Percentiles rank a stretch among this genome's conserved stretches.
These are phyloP conservation scores for Akebia trifoliata DNA, from an alignment of 164 flowering plant species.

Conservation along the genomic window DNA sequence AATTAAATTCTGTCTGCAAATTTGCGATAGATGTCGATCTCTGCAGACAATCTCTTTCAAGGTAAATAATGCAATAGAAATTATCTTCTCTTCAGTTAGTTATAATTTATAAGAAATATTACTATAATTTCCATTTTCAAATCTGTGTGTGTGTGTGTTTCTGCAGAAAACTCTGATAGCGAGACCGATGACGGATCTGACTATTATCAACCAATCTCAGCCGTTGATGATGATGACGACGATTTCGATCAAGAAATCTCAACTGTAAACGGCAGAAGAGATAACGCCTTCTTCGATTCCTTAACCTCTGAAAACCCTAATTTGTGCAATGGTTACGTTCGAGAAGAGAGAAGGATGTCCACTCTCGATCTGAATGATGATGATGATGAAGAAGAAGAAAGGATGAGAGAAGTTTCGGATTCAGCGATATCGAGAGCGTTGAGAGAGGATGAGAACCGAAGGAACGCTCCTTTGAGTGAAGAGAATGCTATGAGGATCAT, in stretches of 20 bases:
- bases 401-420: constrained; percentile 29
- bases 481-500: constrained; percentile 57
- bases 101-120: background rate
- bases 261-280: constrained; percentile 10
- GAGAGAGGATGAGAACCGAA: constrained; percentile 66
- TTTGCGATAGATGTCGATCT: constrained; percentile 33
- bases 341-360: constrained; percentile 10
- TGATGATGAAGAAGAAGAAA: constrained; percentile 37
- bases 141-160: background rate
- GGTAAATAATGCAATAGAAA: constrained; percentile 12
- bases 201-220: constrained; percentile 60
- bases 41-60: constrained; percentile 20
- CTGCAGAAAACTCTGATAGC: constrained; percentile 35
- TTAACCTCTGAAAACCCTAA: constrained; percentile 8
- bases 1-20: too few relatives aligned
- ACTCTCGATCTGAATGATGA: constrained; percentile 25
- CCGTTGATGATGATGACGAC: constrained; percentile 27
- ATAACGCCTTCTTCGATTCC: constrained; percentile 4
- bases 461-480: constrained; percentile 58
- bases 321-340: constrained; percentile 5
- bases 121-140: background rate
- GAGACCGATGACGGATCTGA: constrained; percentile 47
- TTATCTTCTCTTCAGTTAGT: background rate
- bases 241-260: constrained; percentile 16
- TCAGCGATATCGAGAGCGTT: constrained; percentile 48